Evolutionary conservation across 2,329 filamentous ascomycete species (phyloP).

Genomic region (Falciphora oryzae): DNA sequence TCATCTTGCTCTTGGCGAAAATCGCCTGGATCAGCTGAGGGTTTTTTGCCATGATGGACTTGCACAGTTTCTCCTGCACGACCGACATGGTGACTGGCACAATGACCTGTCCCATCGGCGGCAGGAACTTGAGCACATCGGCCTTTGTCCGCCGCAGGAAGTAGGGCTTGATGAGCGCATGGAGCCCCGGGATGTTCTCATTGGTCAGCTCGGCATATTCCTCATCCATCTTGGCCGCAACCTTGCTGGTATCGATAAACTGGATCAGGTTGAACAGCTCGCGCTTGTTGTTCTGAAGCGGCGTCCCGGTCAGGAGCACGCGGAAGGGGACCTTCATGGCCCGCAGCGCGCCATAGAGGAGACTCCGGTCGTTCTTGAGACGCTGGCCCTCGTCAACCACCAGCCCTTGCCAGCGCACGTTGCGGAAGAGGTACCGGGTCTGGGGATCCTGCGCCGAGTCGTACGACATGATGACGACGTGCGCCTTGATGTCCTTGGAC

Average conservation of each 20-base stretch:
- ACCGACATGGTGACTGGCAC: constrained; percentile 92
- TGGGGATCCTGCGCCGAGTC: constrained; percentile 75
- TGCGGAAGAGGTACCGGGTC: constrained; percentile 59
- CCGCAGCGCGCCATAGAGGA: constrained; percentile 69
- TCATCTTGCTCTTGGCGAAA: constrained; percentile 64
- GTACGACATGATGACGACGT: constrained; percentile 93
- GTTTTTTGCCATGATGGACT: constrained; percentile 87
- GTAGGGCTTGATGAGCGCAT: constrained; percentile 72
- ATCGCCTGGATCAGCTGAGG: constrained; percentile 83
- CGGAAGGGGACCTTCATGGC: constrained; percentile 76
- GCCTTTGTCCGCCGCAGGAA: constrained; percentile 76
- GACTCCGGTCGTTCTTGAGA: constrained; percentile 85
- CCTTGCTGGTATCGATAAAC: constrained; percentile 69
- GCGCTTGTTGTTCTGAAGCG: constrained; percentile 89
- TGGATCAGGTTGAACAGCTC: constrained; percentile 97
- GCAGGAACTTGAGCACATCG: constrained; percentile 84
- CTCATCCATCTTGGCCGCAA: constrained; percentile 68
- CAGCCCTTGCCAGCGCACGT: constrained; percentile 77
- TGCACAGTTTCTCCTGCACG: constrained; percentile 89
- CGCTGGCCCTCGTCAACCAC: constrained; percentile 95
- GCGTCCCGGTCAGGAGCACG: constrained; percentile 83
- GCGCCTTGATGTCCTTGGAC: constrained; percentile 67
- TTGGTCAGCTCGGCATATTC: constrained; percentile 74
- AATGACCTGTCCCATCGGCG: constrained; percentile 91
- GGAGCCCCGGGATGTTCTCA: constrained; percentile 74